Base-by-base conservation (phyloP, 257 asterid genomes). In the Ilex aquifolium region DNA sequence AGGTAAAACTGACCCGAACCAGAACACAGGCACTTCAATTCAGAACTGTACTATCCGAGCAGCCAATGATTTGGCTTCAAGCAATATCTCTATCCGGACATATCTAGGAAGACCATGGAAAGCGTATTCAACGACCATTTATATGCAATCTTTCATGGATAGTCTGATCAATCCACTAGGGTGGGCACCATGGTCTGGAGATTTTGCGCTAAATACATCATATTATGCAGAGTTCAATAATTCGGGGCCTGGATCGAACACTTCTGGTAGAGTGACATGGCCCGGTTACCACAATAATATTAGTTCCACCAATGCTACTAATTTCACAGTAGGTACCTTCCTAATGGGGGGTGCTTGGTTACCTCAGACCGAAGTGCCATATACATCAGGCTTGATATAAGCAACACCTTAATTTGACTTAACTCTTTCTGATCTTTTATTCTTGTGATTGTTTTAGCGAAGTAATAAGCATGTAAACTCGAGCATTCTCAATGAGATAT, bases 21-120 rank as follows among this genome's bases (percentile, higher is more conserved):
- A 87, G 57, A 90, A 85, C 87, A 90, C 95, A 0, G 97, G 97
- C 17, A 80, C 79, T 11, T 83, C 95, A 0, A 66, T 90, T 48
- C 95, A 83, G 0, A 85, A 80, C 27, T 87, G 95, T 73, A 65
- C 74, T 0, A 66, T 87, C 0, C 72, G 57, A 11, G 84, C 95
- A 0, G 78, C 95, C 0, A 74, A 56, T 2, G 92, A 90, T 6
- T 59, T 85, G 49, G 85, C 83, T 6, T 27, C 52, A 2, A 72
- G 76, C 65, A 74, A 40, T 10, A 6, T 30, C 7, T 50, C 59
- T 0, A 44, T 78, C 16, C 31, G 27, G 50, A 85, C 95, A 1
- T 90, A 81, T 58, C 69, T 90, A 1, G 97, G 97, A 0, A 63
- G 97, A 69, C 97, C 95, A 1, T 90, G 97, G 96, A 90, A 88